Evolutionary conservation across 305 asterid species (phyloP).

Genomic region (Fraxinus floribunda): DNA sequence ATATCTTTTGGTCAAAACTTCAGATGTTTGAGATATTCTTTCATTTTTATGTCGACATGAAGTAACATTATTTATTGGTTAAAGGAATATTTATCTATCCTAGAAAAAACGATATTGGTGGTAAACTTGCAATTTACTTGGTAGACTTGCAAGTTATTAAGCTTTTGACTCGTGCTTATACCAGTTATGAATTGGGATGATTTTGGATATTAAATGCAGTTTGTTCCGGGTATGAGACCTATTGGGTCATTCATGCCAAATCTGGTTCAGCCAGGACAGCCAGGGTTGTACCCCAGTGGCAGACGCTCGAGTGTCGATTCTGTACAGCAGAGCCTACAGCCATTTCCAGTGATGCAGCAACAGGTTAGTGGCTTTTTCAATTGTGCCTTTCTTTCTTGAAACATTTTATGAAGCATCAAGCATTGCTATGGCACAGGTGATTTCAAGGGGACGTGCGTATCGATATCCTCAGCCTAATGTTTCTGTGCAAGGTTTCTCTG

Average conservation of each 20-base stretch:
- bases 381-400: neutral
- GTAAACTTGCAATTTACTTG: neutral
- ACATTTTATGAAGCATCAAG: neutral
- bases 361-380: conserved; percentile 31
- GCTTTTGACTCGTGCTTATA: neutral
- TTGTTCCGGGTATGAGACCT: conserved; percentile 40
- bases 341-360: conserved; percentile 33
- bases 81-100: neutral
- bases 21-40: neutral
- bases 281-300: conserved; percentile 33
- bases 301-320: conserved; percentile 26
- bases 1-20: neutral
- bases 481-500: conserved; percentile 33
- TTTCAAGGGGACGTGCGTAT: conserved; percentile 39
- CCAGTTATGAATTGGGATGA: conserved; percentile 24
- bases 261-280: conserved; percentile 32
- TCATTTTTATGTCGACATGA: neutral
- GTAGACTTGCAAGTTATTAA: neutral
- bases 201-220: conserved; percentile 40
- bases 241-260: conserved; percentile 35
- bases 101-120: neutral
- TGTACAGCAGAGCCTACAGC: conserved; percentile 31
- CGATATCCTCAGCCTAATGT: conserved; percentile 39
- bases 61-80: neutral
- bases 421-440: conserved; percentile 30